These are phyloP conservation scores for Hemileccinum rubropunctum DNA, from an alignment of 768 basidiomycete species.

Conservation along the genomic window DNA sequence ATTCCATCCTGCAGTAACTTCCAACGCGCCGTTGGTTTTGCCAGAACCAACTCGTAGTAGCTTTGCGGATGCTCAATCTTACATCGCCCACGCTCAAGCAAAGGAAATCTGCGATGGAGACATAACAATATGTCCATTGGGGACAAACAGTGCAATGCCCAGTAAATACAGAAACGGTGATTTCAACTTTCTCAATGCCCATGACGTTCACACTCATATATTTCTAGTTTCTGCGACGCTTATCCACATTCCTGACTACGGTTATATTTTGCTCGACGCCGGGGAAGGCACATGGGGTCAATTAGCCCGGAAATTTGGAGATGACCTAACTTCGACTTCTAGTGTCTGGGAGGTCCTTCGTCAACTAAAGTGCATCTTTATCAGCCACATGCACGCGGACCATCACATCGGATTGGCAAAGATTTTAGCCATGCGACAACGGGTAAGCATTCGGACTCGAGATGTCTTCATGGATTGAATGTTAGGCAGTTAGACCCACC, in stretches of 20 bases:
- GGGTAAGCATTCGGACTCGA: constrained; percentile 39
- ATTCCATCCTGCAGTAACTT: constrained; percentile 29
- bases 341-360: constrained; percentile 60
- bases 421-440: constrained; percentile 66
- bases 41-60: constrained; percentile 33
- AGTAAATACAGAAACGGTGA: constrained; percentile 85
- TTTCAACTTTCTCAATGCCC: constrained; percentile 10
- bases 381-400: constrained; percentile 91
- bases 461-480: neutral
- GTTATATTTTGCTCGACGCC: constrained; percentile 78
- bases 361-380: constrained; percentile 75
- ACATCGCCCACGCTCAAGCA: neutral
- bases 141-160: constrained; percentile 86
- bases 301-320: constrained; percentile 72
- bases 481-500: constrained; percentile 59
- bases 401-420: constrained; percentile 85
- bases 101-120: constrained; percentile 49
- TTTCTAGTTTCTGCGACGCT: constrained; percentile 69
- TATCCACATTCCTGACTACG: constrained; percentile 67
- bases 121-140: constrained; percentile 71
- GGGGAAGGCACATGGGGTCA: constrained; percentile 96
- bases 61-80: constrained; percentile 38
- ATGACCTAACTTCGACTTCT: constrained; percentile 30
- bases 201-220: neutral
- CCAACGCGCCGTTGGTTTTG: constrained; percentile 12